These are phyloP conservation scores for Berkeleyomyces basicola DNA, from an alignment of 2,329 filamentous ascomycete species.

Conservation along the genomic window DNA sequence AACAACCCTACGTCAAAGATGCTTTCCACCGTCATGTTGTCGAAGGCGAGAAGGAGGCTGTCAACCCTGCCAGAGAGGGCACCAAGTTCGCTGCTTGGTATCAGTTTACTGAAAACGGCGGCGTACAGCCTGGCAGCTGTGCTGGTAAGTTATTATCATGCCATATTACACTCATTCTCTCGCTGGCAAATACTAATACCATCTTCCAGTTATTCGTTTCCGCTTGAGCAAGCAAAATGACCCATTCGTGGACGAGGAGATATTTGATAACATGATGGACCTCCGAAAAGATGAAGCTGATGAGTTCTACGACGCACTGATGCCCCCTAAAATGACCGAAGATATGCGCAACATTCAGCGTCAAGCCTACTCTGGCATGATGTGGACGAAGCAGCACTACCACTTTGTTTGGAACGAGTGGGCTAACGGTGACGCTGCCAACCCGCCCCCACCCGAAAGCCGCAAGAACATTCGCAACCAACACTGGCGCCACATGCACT, in stretches of 20 bases:
- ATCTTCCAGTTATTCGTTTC: slow-evolving; percentile 63
- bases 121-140: slow-evolving; percentile 78
- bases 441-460: slow-evolving; percentile 67
- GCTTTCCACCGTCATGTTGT: slow-evolving; percentile 85
- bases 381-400: slow-evolving; percentile 97
- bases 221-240: slow-evolving; percentile 60
- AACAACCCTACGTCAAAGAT: slow-evolving; percentile 78
- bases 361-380: slow-evolving; percentile 89
- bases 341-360: slow-evolving; percentile 90
- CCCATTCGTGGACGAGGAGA: neutral
- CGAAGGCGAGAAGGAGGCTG: slow-evolving; percentile 57
- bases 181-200: neutral
- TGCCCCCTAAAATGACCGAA: slow-evolving; percentile 81
- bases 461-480: slow-evolving; percentile 71
- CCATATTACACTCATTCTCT: neutral
- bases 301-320: slow-evolving; percentile 89
- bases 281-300: slow-evolving; percentile 77
- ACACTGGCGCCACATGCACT: slow-evolving; percentile 87
- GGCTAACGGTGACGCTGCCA: slow-evolving; percentile 82
- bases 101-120: slow-evolving; percentile 75
- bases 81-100: slow-evolving; percentile 91
- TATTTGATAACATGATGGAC: slow-evolving; percentile 78
- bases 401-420: slow-evolving; percentile 96
- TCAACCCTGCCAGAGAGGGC: slow-evolving; percentile 65
- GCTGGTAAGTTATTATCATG: slow-evolving; percentile 48